A percentile compares a stretch with the other conserved stretches of the same genome.
phyloP scores from a whole-genome alignment of 768 basidiomycete genomes.

The Lentinula sp. region DNA sequence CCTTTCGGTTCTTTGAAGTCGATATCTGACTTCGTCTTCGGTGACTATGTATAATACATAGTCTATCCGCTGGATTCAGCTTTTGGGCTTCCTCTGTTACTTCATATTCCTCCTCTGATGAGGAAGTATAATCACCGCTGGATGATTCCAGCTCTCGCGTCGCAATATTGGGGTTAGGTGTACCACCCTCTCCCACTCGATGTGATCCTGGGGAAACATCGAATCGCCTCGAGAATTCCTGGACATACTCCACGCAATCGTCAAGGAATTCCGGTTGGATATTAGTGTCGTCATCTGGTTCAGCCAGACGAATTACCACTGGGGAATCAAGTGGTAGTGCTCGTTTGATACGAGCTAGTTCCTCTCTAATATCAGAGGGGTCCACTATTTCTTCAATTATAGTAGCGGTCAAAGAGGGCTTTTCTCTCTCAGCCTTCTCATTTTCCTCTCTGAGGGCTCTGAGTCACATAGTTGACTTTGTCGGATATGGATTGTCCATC shows the following conservation, averaged over 20 bases:
- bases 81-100: too few relatives aligned
- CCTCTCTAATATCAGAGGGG: neutral
- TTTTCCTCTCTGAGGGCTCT: neutral
- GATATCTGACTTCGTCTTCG: neutral
- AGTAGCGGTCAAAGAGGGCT: neutral
- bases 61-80: neutral
- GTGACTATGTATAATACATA: neutral
- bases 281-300: neutral
- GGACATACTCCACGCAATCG: neutral
- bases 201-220: too few relatives aligned
- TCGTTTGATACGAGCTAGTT: neutral
- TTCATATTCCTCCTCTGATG: neutral
- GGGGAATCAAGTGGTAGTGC: too few relatives aligned
- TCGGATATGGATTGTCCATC: too few relatives aligned
- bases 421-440: neutral
- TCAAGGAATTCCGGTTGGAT: neutral
- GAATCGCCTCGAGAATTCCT: too few relatives aligned
- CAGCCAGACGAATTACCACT: neutral
- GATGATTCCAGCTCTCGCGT: too few relatives aligned
- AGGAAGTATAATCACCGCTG: too few relatives aligned
- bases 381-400: neutral
- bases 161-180: too few relatives aligned
- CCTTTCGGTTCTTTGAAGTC: neutral
- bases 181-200: too few relatives aligned
- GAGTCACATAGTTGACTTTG: neutral